A percentile compares a stretch with the other conserved stretches of the same genome.
Conservation (phyloP, 805 yeast species). For the Kodamaea leandrae region DNA sequence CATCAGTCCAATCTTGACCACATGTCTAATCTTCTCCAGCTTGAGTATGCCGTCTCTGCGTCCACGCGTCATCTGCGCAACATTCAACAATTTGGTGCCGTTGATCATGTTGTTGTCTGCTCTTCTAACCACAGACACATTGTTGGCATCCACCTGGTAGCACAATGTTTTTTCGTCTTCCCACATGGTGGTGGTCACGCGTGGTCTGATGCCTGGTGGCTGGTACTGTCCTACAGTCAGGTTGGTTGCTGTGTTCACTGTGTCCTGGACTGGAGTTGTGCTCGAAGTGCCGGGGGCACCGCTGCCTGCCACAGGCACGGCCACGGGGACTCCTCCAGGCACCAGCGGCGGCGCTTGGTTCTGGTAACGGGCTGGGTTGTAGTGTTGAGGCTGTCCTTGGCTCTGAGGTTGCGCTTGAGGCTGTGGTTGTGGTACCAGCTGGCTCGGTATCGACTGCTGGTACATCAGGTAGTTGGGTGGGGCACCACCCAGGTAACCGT, state of each 20-base stretch:
- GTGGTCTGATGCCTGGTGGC: constrained; percentile 51
- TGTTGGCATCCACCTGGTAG: constrained; percentile 81
- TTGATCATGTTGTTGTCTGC: constrained; percentile 85
- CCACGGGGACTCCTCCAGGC: constrained; percentile 15
- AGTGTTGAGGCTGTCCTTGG: constrained; percentile 28
- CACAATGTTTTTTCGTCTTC: constrained; percentile 83
- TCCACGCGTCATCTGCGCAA: constrained; percentile 85
- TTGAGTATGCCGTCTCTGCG: constrained; percentile 81
- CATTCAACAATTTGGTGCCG: constrained; percentile 79
- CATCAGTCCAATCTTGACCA: constrained; percentile 84
- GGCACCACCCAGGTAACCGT: constrained; percentile 27
- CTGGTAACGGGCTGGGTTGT: constrained; percentile 13
- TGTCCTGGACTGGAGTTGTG: constrained; percentile 5
- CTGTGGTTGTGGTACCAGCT: constrained; percentile 5
- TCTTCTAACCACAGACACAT: constrained; percentile 76
- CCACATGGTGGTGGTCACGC: constrained; percentile 87
- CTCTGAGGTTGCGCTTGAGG: constrained; percentile 12
- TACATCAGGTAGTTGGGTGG: constrained; percentile 21
- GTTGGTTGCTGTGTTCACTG: constrained; percentile 12
- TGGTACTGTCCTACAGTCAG: constrained; percentile 43
- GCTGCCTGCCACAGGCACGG: constrained; percentile 7
- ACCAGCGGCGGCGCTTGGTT: constrained; percentile 12
- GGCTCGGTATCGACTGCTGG: constrained; percentile 19
- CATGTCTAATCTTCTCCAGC: constrained; percentile 73
- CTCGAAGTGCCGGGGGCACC: constrained; percentile 3